These are phyloP conservation scores for Blastomyces gilchristii DNA, from an alignment of 2,329 filamentous ascomycete genomes.

Conservation along the genomic window DNA sequence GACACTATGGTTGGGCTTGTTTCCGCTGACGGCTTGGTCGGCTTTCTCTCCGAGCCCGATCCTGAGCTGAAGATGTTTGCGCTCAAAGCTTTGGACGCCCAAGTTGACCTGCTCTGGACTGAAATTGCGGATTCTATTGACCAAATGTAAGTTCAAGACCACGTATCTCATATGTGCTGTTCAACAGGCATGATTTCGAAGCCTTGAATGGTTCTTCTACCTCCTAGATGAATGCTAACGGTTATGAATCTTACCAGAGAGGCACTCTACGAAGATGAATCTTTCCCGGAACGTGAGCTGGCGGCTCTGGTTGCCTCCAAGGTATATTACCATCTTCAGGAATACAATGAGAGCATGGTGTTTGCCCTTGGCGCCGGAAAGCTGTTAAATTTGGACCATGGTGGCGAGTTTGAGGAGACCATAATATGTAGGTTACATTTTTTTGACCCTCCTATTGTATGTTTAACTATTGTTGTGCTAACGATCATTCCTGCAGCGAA, in stretches of 20 bases:
- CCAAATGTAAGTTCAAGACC: conserved; percentile 61
- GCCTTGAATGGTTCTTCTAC: neutral
- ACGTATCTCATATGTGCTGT: neutral
- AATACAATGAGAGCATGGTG: conserved; percentile 98
- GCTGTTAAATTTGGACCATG: conserved; percentile 82
- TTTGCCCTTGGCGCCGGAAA: conserved; percentile 93
- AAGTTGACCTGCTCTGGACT: conserved; percentile 95
- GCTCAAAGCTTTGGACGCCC: conserved; percentile 85
- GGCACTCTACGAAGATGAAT: conserved; percentile 92
- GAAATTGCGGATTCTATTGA: conserved; percentile 87
- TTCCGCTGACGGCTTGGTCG: conserved; percentile 87
- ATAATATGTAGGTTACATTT: conserved; percentile 59
- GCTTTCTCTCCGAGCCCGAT: conserved; percentile 91
- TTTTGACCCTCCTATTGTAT: neutral
- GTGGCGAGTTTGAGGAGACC: conserved; percentile 95
- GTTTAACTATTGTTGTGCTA: neutral
- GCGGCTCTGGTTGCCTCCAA: conserved; percentile 92
- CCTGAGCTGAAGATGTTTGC: conserved; percentile 90
- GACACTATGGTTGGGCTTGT: conserved; percentile 77
- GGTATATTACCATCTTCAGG: conserved; percentile 97
- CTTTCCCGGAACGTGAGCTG: conserved; percentile 85
- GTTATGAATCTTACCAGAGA: conserved; percentile 50
- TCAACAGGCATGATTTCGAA: neutral
- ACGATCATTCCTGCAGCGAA: conserved; percentile 48
- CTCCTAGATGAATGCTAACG: conserved; percentile 8